Base-by-base conservation (phyloP, 768 basidiomycete species). In the Mycena latifolia region DNA sequence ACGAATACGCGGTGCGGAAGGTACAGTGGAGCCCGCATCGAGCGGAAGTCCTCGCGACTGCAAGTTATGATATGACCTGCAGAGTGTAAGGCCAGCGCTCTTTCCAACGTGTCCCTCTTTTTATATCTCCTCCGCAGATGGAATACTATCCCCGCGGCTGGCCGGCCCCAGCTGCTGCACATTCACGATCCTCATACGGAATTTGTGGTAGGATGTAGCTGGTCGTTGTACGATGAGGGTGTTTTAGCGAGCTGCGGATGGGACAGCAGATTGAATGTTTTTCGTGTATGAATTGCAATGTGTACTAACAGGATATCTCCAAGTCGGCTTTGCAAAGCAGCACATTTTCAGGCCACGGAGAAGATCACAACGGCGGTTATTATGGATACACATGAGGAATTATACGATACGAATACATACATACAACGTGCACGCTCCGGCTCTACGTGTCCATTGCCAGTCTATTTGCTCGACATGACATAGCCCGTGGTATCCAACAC, bases 61-160 rank as follows among this genome's bases (percentile, higher is more conserved):
- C 81, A 41, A 91, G 92, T 72, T 96, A 98, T 78, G 97, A 99
- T 75, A 99, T 98, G 97, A 95, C 95, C 1, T 95, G 92, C 77
- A 84, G 94, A 76, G 84, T 96, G 92, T 98, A 82, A 75, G 91
- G 12, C n/a, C n/a, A n/a, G n/a, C n/a, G n/a, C n/a, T n/a, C n/a
- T n/a, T n/a, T n/a, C n/a, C n/a, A n/a, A n/a, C 0, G 14, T 54
- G 15, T 9, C 55, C 64, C 55, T 65, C 45, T n/a, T 18, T 45
- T 33, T 47, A 28, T 24, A 43, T 31, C 53, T 52, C n/a, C 61
- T 57, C 39, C 64, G 11, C 65, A 93, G 94, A 70, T 96, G 94
- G 94, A 87, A 88, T 65, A 90, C 90, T n/a, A 81, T 78, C 50
- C 86, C 89, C 12, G 71, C 76, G 1, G 77, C 84, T 27, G 82